Base-by-base conservation (phyloP, 2,329 filamentous ascomycete species). In the Neonectria ditissima region DNA sequence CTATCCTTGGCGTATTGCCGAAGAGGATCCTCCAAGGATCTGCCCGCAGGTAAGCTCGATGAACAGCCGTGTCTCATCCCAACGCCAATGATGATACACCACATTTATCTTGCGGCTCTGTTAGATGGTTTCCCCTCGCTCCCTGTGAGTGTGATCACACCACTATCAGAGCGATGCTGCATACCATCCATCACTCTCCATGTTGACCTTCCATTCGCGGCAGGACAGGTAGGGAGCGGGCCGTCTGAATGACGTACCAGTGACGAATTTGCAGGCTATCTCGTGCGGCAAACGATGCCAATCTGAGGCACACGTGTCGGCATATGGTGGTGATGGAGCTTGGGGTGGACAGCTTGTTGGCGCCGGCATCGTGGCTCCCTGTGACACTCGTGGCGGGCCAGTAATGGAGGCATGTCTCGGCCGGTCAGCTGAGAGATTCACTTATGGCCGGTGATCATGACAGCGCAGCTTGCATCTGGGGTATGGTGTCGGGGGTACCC, bases 31-130 rank as follows among this genome's bases (percentile, higher is more conserved):
- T 54, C 47, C 32, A 28, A 55, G 59, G 54, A 59, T 61, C 57
- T 55, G 52, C 47, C 56, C 16, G 59, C 45, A 63, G 28, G 54
- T 62, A 37, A 56, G 52, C 56, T 70, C 39, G 50, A 70, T 74
- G 59, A 44, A 62, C 59, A 58, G 30, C 56, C 51, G 53, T 60
- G 32, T 20, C 26, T 62, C 39, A 44, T n/a, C 2, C 26, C 37
- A 52, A 66, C 60, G 64, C 74, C 75, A 77, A 75, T 75, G 63
- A 68, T 53, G 60, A 59, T 47, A 63, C 63, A 69, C 65, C 73
- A 77, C 75, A 74, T 77, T 14, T 37, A 61, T 63, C 43, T 54
- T 70, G 72, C 65, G 68, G 65, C 71, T 75, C 69, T 69, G 65
- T 62, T 65, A 39, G 41, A 48, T 47, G 53, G 37, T 57, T 41